Evolutionary conservation across 1,284 basidiomycete genomes (phyloP).

Genomic region (Cryptococcus sp.): DNA sequence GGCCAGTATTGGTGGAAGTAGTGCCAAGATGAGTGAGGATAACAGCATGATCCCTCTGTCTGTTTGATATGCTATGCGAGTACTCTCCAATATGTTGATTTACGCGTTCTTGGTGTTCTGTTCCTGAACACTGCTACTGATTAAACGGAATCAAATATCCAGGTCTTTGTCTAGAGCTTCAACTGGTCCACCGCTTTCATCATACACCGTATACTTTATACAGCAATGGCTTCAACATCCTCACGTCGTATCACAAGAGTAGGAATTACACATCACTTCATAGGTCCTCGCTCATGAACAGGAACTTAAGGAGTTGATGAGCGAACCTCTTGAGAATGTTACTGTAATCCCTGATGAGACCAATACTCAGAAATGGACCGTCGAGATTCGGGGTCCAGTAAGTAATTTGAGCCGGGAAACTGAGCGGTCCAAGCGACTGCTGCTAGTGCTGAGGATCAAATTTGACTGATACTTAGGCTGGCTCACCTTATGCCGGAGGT

Average conservation of each 20-base stretch:
- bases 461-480: no score
- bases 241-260: slow-evolving; percentile 37
- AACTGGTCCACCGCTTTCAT: no score
- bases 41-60: not conserved
- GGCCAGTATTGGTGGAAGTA: not conserved
- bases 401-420: slow-evolving; percentile 45
- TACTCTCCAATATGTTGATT: no score
- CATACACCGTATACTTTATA: not conserved
- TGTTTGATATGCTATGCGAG: no score
- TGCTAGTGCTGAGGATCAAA: no score
- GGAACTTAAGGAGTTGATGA: slow-evolving; percentile 43
- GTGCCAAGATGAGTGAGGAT: not conserved
- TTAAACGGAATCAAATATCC: no score
- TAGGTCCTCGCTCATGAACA: slow-evolving; percentile 6
- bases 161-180: no score
- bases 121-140: not conserved
- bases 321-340: slow-evolving; percentile 55
- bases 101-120: not conserved
- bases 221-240: slow-evolving; percentile 32
- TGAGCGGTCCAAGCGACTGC: no score
- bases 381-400: slow-evolving; percentile 70
- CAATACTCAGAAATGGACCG: slow-evolving; percentile 74
- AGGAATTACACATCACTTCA: not conserved
- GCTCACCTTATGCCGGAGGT: slow-evolving; percentile 79
- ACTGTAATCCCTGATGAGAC: slow-evolving; percentile 62